Evolutionary conservation across 805 yeast species (phyloP).

Genomic region (Candida railenensis): DNA sequence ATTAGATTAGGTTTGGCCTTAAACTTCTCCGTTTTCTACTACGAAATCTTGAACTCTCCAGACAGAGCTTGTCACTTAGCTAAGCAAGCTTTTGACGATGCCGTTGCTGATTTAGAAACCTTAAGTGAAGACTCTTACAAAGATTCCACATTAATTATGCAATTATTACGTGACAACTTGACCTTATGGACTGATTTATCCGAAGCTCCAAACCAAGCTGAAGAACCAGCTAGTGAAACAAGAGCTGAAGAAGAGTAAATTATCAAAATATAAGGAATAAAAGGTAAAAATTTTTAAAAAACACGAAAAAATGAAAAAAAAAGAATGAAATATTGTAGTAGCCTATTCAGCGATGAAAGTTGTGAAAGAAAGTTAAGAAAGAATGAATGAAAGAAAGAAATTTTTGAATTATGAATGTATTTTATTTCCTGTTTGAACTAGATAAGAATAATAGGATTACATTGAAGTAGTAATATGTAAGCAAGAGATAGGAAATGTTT

Average conservation of each 20-base stretch:
- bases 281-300: not conserved
- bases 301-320: not conserved
- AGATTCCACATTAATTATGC: slow-evolving; percentile 98
- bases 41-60: slow-evolving; percentile 96
- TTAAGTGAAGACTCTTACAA: slow-evolving; percentile 97
- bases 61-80: slow-evolving; percentile 99
- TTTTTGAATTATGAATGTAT: not conserved
- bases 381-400: not conserved
- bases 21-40: slow-evolving; percentile 96
- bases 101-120: slow-evolving; percentile 97
- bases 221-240: slow-evolving; percentile 25
- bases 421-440: not conserved
- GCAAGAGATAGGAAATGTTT: no score
- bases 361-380: no score
- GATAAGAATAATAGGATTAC: not conserved
- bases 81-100: slow-evolving; percentile 98
- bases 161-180: slow-evolving; percentile 95
- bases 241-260: slow-evolving; percentile 19
- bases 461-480: not conserved
- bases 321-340: not conserved
- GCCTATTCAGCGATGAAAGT: not conserved
- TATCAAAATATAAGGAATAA: not conserved
- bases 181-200: slow-evolving; percentile 98
- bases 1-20: slow-evolving; percentile 96
- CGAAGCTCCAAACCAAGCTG: slow-evolving; percentile 56